Evolutionary conservation across 768 basidiomycete genomes (phyloP).

Genomic region (Psilocybe cyanescens): DNA sequence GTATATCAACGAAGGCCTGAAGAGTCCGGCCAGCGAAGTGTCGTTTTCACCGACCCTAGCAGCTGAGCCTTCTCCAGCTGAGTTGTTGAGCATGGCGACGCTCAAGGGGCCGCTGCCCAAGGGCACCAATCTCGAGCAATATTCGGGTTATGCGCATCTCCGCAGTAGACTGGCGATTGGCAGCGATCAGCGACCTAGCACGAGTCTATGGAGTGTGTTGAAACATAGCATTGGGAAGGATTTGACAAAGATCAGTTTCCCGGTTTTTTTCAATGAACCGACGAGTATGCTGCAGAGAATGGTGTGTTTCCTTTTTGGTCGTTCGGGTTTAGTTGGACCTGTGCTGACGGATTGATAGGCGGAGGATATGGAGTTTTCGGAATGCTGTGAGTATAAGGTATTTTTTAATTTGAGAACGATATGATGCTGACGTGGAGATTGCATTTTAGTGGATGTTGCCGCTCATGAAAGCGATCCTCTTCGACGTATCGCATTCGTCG

Average conservation of each 20-base stretch:
- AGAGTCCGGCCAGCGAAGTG: slow-evolving; percentile 41
- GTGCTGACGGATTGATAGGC: slow-evolving; percentile 40
- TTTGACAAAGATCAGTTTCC: slow-evolving; percentile 93
- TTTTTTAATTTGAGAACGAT: slow-evolving; percentile 1
- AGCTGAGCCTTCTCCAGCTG: background rate
- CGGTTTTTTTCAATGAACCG: slow-evolving; percentile 92
- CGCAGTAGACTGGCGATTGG: slow-evolving; percentile 63
- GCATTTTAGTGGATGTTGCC: slow-evolving; percentile 76
- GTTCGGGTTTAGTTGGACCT: background rate
- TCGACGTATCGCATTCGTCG: slow-evolving; percentile 87
- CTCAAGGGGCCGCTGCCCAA: slow-evolving; percentile 14
- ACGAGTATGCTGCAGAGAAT: slow-evolving; percentile 98
- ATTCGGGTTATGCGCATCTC: slow-evolving; percentile 70
- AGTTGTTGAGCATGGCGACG: background rate
- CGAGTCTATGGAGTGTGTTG: slow-evolving; percentile 93
- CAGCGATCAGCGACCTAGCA: slow-evolving; percentile 79
- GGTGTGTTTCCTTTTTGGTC: slow-evolving; percentile 43
- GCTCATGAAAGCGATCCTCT: slow-evolving; percentile 75
- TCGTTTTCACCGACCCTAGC: slow-evolving; percentile 4
- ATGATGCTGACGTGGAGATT: slow-evolving; percentile 3
- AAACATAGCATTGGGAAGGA: slow-evolving; percentile 97
- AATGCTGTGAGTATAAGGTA: slow-evolving; percentile 67
- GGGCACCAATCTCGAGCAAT: slow-evolving; percentile 41
- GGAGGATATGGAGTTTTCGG: slow-evolving; percentile 98
- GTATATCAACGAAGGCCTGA: slow-evolving; percentile 66